A percentile compares a stretch with the other conserved stretches of the same genome.
These are phyloP conservation scores for Chalaropsis ovoidea DNA, from an alignment of 2,329 filamentous ascomycete species.

Conservation along the genomic window DNA sequence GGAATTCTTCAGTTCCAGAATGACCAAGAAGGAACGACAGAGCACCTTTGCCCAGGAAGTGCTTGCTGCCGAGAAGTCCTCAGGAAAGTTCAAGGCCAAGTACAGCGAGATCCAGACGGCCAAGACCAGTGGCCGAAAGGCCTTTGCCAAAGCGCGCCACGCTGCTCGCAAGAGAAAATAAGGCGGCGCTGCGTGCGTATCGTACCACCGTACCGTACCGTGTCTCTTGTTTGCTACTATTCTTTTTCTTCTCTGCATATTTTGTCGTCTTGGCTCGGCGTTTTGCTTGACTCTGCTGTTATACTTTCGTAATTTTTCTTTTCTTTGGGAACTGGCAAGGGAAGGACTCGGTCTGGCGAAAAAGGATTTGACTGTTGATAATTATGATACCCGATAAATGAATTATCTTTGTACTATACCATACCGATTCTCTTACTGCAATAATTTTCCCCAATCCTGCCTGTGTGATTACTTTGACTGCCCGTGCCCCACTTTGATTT, in stretches of 20 bases:
- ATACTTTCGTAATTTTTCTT: constrained; percentile 8
- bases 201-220: too few relatives aligned
- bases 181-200: too few relatives aligned
- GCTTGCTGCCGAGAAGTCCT: constrained; percentile 41
- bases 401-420: constrained; percentile 3
- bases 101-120: constrained; percentile 73
- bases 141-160: constrained; percentile 49
- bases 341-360: too few relatives aligned
- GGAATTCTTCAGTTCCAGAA: constrained; percentile 70
- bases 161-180: constrained; percentile 18
- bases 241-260: not conserved
- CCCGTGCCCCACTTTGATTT: constrained; percentile 14
- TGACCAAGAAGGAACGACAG: constrained; percentile 81
- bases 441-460: not conserved
- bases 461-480: not conserved
- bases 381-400: constrained; percentile 24
- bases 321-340: not conserved
- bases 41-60: constrained; percentile 79
- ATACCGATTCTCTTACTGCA: not conserved
- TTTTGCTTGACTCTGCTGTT: not conserved
- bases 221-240: not conserved
- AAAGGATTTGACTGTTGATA: constrained; percentile 2
- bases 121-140: constrained; percentile 83
- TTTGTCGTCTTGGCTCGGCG: not conserved
- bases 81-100: constrained; percentile 66